Evolutionary conservation across 148 eudicot species (phyloP).

Genomic region (Rhododendron henanense): DNA sequence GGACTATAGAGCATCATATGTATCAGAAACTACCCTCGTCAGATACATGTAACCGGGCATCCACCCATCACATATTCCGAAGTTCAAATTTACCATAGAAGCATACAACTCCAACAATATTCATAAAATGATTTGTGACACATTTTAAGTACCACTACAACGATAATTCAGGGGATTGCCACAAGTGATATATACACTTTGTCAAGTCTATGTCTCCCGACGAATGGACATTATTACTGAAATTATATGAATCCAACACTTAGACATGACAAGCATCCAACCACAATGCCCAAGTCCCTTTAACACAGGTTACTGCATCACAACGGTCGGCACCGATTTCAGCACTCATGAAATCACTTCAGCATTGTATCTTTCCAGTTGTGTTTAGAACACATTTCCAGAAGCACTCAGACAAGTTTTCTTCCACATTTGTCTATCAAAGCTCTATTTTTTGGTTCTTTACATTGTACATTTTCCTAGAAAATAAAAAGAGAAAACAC

Average conservation of each 20-base stretch:
- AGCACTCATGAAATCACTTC: background rate
- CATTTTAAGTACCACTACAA: background rate
- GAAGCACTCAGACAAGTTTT: background rate
- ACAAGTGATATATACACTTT: background rate
- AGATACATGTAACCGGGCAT: background rate
- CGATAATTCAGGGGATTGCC: background rate
- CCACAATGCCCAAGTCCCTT: background rate
- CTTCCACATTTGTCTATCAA: background rate
- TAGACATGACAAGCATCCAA: background rate
- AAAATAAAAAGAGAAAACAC: background rate
- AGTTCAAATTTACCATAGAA: background rate
- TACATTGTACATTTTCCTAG: background rate
- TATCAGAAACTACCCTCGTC: background rate
- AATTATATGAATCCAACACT: background rate
- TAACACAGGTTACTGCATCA: background rate
- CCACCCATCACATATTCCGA: background rate
- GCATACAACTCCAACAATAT: background rate
- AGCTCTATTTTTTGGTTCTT: background rate
- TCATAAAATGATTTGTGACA: background rate
- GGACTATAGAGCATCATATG: slow-evolving; percentile 36
- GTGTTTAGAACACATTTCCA: background rate
- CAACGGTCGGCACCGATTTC: background rate
- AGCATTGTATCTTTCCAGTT: background rate
- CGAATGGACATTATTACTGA: background rate
- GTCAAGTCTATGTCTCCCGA: background rate